Conservation (phyloP, 1,284 basidiomycete genomes). For the Ceratobasidium sp. region DNA sequence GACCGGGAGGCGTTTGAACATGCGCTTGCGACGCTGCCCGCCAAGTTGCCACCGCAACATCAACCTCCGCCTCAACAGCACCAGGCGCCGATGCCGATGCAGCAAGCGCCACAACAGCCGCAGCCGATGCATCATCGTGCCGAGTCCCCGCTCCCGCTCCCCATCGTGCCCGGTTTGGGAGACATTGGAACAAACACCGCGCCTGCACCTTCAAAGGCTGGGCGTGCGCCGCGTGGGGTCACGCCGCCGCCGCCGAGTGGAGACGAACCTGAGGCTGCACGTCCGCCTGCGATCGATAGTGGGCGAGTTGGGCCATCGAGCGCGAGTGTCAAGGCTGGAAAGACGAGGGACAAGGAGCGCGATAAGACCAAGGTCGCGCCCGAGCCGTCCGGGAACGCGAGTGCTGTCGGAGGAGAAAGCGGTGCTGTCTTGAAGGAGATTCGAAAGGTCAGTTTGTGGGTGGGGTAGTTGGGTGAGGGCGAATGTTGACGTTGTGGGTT, state of each 20-base stretch:
- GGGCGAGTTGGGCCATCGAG: conserved; percentile 64
- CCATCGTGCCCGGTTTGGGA: conserved; percentile 49
- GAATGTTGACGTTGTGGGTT: not conserved
- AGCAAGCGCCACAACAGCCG: conserved; percentile 3
- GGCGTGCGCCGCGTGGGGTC: conserved; percentile 13
- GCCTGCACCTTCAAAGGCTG: conserved; percentile 1
- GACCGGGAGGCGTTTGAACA: conserved; percentile 79
- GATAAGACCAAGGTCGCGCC: conserved; percentile 48
- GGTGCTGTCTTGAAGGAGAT: conserved; percentile 72
- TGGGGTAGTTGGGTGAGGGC: not conserved
- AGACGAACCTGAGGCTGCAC: conserved; percentile 16
- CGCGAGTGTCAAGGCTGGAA: conserved; percentile 59
- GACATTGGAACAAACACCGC: conserved; percentile 26
- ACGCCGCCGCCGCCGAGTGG: conserved; percentile 24
- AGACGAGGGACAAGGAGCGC: conserved; percentile 58
- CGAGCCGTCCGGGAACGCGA: not conserved
- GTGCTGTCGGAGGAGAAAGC: conserved; percentile 48
- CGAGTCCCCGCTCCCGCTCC: conserved; percentile 46
- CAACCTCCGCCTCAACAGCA: conserved; percentile 47
- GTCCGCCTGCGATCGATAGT: conserved; percentile 60
- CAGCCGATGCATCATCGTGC: conserved; percentile 15
- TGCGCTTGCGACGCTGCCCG: conserved; percentile 61
- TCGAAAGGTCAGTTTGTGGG: conserved; percentile 51
- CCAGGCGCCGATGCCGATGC: conserved; percentile 45
- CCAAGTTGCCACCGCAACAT: conserved; percentile 61